Evolutionary conservation across 345 rosid genomes (phyloP), one percentile per base, ranked within the genome.

Genomic region (Euphorbia pulcherrima): DNA sequence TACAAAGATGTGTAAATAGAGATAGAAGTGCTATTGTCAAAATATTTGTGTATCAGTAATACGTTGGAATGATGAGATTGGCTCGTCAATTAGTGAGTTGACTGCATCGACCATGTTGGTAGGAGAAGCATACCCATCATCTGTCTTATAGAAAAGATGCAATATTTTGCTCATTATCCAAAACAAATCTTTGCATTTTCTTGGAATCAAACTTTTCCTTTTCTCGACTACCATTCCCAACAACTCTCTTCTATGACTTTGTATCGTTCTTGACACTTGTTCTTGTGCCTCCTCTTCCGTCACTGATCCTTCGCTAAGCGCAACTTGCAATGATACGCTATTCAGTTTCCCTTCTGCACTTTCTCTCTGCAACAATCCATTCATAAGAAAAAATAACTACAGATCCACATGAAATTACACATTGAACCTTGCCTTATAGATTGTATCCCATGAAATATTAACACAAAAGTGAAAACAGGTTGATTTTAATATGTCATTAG

Each of bases 341-440:
- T 62, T 70, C 27, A 70, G 55, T 40, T 70, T 70, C 17, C 74
- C 74, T 54, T 70, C 53, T 26, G 21, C 60, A 41, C 29, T 8
- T 54, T 71, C 74, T 28, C 61, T 62, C 74, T 71, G 55, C 62
- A 63, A n/a, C n/a, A n/a, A n/a, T n/a, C n/a, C n/a, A n/a, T n/a
- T n/a, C n/a, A n/a, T n/a, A n/a, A n/a, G n/a, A n/a, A n/a, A n/a
- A n/a, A n/a, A n/a, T n/a, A n/a, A n/a, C n/a, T n/a, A n/a, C n/a
- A n/a, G n/a, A n/a, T n/a, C n/a, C n/a, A n/a, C n/a, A n/a, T n/a
- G n/a, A n/a, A n/a, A n/a, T n/a, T n/a, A n/a, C n/a, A n/a, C n/a
- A n/a, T n/a, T n/a, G n/a, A n/a, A n/a, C n/a, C n/a, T n/a, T n/a
- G n/a, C n/a, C n/a, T n/a, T n/a, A n/a, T n/a, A n/a, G n/a, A n/a